A percentile compares a stretch with the other conserved stretches of the same genome.
These are phyloP conservation scores for Globisporangium barbulae DNA, from an alignment of 352 stramenopile genomes.

Conservation along the genomic window DNA sequence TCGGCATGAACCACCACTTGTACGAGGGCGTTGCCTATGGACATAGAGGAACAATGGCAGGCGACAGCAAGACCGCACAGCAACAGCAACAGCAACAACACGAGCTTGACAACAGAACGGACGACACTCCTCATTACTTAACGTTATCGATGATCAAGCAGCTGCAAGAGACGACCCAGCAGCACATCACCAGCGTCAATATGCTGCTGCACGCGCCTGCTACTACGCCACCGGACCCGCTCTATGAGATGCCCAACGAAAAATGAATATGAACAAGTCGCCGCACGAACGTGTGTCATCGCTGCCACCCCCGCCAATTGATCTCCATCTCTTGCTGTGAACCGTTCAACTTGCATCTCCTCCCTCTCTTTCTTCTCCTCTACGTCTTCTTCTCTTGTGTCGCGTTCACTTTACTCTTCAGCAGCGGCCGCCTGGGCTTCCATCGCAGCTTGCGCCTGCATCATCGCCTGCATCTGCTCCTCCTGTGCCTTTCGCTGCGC, in stretches of 20 bases:
- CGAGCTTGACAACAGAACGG: background rate
- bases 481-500: conserved; percentile 69
- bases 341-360: background rate
- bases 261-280: conserved; percentile 8
- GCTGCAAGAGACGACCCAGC: conserved; percentile 46
- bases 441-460: conserved; percentile 44
- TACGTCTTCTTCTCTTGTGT: conserved; percentile 63
- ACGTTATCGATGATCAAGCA: conserved; percentile 33
- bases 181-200: conserved; percentile 51
- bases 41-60: background rate
- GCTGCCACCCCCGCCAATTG: background rate
- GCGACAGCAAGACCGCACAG: conserved; percentile 1
- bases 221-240: background rate
- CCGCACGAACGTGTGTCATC: background rate
- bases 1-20: conserved; percentile 28
- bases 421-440: conserved; percentile 35
- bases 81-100: background rate
- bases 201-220: conserved; percentile 20
- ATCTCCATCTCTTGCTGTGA: background rate
- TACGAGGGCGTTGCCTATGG: background rate
- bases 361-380: conserved; percentile 4
- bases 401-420: conserved; percentile 38
- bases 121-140: conserved; percentile 18
- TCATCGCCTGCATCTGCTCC: conserved; percentile 68
- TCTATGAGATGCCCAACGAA: conserved; percentile 8